phyloP scores from a whole-genome alignment of 2,329 filamentous ascomycete species.

The Phyllosticta paracitricarpa region DNA sequence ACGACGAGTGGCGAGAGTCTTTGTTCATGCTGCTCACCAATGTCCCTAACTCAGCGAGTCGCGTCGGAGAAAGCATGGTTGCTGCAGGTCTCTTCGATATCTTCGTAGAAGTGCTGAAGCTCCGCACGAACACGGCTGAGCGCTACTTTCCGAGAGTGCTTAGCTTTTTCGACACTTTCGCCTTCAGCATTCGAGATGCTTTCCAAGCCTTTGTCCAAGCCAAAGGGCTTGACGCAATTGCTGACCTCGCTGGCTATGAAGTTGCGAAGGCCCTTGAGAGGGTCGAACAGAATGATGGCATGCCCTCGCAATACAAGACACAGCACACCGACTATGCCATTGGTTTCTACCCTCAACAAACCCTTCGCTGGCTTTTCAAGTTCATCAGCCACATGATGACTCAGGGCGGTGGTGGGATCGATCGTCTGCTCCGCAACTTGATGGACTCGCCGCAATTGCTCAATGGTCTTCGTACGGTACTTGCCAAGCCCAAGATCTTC shows the following conservation, averaged over 20 bases:
- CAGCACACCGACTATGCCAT: conserved; percentile 86
- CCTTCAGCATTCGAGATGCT: conserved; percentile 75
- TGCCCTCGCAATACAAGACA: conserved; percentile 62
- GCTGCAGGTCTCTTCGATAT: conserved; percentile 83
- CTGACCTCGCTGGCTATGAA: conserved; percentile 74
- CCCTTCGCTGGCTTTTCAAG: conserved; percentile 86
- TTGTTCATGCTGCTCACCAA: conserved; percentile 81
- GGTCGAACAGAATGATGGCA: conserved; percentile 60
- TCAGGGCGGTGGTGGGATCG: conserved; percentile 71
- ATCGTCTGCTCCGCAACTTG: conserved; percentile 80
- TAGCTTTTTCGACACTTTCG: conserved; percentile 77
- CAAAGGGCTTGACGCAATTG: conserved; percentile 79
- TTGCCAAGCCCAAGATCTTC: conserved; percentile 68
- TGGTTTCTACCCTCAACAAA: conserved; percentile 86
- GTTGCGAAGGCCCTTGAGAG: conserved; percentile 60
- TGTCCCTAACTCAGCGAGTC: conserved; percentile 57
- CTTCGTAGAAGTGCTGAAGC: conserved; percentile 75
- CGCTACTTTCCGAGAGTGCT: conserved; percentile 76
- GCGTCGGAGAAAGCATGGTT: conserved; percentile 74
- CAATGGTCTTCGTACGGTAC: conserved; percentile 66
- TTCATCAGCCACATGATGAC: conserved; percentile 94
- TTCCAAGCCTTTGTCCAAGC: conserved; percentile 74
- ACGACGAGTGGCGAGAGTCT: conserved; percentile 83
- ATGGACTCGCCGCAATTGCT: conserved; percentile 87
- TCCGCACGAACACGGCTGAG: conserved; percentile 72